Evolutionary conservation across 2,329 filamentous ascomycete genomes (phyloP).

Genomic region (Aspergillus tamarii): DNA sequence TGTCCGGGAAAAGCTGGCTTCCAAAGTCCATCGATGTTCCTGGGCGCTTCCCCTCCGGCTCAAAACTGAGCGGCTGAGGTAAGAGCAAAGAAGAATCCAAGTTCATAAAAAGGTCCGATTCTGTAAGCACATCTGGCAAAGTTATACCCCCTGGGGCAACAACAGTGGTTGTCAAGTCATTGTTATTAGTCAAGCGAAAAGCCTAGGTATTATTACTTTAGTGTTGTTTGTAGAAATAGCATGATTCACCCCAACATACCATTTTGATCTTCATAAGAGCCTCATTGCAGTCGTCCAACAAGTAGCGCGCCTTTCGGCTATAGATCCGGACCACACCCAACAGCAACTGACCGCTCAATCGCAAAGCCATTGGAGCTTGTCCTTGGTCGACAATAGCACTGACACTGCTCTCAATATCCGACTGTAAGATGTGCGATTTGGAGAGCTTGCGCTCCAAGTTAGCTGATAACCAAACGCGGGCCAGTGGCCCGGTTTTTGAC

Average conservation of each 20-base stretch:
- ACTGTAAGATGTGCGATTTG: slow-evolving; percentile 93
- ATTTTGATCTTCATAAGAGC: slow-evolving; percentile 98
- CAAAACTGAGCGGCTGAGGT: slow-evolving; percentile 65
- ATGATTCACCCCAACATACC: slow-evolving; percentile 57
- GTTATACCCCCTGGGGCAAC: slow-evolving; percentile 82
- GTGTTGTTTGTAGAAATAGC: slow-evolving; percentile 16
- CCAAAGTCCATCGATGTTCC: slow-evolving; percentile 56
- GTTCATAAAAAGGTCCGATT: slow-evolving; percentile 87
- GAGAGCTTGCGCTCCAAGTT: slow-evolving; percentile 98
- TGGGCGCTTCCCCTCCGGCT: slow-evolving; percentile 40
- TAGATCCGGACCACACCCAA: slow-evolving; percentile 97
- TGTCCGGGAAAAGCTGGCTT: slow-evolving; percentile 79
- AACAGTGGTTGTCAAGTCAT: slow-evolving; percentile 85
- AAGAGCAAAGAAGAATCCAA: slow-evolving; percentile 81
- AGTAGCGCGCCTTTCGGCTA: slow-evolving; percentile 92
- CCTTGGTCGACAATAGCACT: slow-evolving; percentile 91
- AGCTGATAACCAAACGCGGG: slow-evolving; percentile 96
- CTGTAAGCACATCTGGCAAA: slow-evolving; percentile 88
- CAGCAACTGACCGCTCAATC: slow-evolving; percentile 89
- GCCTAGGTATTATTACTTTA: slow-evolving; percentile 62
- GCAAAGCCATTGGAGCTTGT: slow-evolving; percentile 91
- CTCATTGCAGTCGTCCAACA: slow-evolving; percentile 97
- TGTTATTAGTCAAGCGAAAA: slow-evolving; percentile 91
- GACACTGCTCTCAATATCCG: slow-evolving; percentile 92
- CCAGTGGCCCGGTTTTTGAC: slow-evolving; percentile 94